Evolutionary conservation across 805 yeast species (phyloP).

Genomic region (Yamadazyma nakazawae): DNA sequence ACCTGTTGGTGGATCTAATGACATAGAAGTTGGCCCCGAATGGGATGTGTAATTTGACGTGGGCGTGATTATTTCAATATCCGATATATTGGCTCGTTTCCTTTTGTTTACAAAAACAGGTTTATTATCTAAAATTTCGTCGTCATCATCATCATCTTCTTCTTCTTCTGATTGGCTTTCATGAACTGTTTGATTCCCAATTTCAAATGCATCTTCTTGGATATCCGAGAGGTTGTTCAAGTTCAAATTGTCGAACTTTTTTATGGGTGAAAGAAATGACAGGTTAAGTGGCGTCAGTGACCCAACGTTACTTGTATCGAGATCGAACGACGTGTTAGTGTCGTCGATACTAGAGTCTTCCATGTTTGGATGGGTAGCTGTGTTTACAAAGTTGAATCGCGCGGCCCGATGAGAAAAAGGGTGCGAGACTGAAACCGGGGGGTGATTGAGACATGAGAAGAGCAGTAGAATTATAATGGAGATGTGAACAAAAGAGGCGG

Average conservation of each 20-base stretch:
- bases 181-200: constrained; percentile 3
- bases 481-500: too few relatives aligned
- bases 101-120: constrained; percentile 23
- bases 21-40: neutral
- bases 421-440: neutral
- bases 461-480: too few relatives aligned
- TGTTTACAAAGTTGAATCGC: constrained; percentile 2
- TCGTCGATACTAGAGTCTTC: constrained; percentile 2
- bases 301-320: constrained; percentile 10
- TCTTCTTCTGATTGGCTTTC: constrained; percentile 10
- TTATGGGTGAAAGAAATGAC: constrained; percentile 33
- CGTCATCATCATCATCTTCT: too few relatives aligned
- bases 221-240: constrained; percentile 20
- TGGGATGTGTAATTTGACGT: constrained; percentile 3
- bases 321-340: constrained; percentile 3
- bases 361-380: neutral
- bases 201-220: constrained; percentile 10
- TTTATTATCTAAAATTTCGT: constrained; percentile 14
- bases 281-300: constrained; percentile 16
- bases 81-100: constrained; percentile 21
- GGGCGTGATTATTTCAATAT: constrained; percentile 16
- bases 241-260: constrained; percentile 32
- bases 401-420: neutral
- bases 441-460: neutral
- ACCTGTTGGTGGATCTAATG: neutral